Evolutionary conservation across 2,329 filamentous ascomycete genomes (phyloP), one percentile per base, ranked within the genome.

Genomic region (Microsporum canis): DNA sequence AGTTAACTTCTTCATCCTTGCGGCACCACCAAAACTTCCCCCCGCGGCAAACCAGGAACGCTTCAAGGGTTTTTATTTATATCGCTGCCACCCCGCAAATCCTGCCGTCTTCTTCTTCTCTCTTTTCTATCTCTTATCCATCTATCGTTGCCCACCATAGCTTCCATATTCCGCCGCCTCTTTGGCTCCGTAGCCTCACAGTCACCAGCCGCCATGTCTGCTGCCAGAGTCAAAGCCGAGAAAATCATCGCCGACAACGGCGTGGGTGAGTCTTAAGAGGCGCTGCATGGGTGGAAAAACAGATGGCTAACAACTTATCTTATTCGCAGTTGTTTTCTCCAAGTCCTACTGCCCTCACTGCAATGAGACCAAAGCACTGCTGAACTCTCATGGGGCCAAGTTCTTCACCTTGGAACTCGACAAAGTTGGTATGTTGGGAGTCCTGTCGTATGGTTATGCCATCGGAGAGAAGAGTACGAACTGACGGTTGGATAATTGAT

Each of bases 331-430:
- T 70, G 89, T 99, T 73, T 99, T 99, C 83, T 91, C 88, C 77
- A 99, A 99, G 81, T 89, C 87, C 14, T 96, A 90, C 80, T 99
- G 94, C 83, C 91, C 91, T 10, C 95, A 95, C 83, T 97, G 92
- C 82, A 81, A 78, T 62, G 80, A 85, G 63, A 85, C 87, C 68
- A 97, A 97, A 85, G 71, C 80, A 61, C 80, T 89, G 58, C 80
- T 99, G 68, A 83, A 80, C 70, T 79, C 84, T 62, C 68, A 85
- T 62, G 84, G 85, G 66, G 89, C 88, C 64, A 88, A 91, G 68
- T 91, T 83, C 76, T 84, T 82, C 70, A 73, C 82, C 61, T 79
- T 94, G 62, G 94, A 99, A 81, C 81, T 99, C 64, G 91, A 99
- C 78, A 78, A 91, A 78, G 82, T 89, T 68, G 80, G 89, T 94